Evolutionary conservation across 768 basidiomycete genomes (phyloP).

Genomic region (Tubosaeta sp.): DNA sequence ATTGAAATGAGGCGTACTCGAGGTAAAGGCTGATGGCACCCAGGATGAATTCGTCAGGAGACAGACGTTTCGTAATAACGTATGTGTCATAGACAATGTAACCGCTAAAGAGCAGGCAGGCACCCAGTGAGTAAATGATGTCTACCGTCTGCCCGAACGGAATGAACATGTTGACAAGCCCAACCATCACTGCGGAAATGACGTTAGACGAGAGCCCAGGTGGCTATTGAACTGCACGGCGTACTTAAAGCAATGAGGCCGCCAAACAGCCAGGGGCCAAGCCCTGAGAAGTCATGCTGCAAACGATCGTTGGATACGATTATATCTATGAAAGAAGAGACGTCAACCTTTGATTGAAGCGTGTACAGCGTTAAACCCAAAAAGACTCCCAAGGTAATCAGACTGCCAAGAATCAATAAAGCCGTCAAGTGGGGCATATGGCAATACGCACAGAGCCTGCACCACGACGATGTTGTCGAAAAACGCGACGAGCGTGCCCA

Average conservation of each 20-base stretch:
- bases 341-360: slow-evolving; percentile 79
- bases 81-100: slow-evolving; percentile 92
- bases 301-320: not conserved
- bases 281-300: slow-evolving; percentile 90
- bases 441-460: slow-evolving; percentile 69
- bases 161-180: slow-evolving; percentile 78
- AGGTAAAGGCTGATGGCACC: slow-evolving; percentile 92
- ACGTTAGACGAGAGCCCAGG: slow-evolving; percentile 1
- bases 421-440: not conserved
- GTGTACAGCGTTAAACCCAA: slow-evolving; percentile 92
- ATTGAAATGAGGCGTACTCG: slow-evolving; percentile 52
- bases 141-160: slow-evolving; percentile 83
- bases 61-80: slow-evolving; percentile 80
- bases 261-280: slow-evolving; percentile 88
- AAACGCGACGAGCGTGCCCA: slow-evolving; percentile 82
- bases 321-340: not conserved
- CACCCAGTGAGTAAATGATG: slow-evolving; percentile 72
- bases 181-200: slow-evolving; percentile 59
- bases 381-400: slow-evolving; percentile 92
- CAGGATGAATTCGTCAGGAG: slow-evolving; percentile 92
- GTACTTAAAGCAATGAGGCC: slow-evolving; percentile 74
- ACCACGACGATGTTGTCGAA: slow-evolving; percentile 70
- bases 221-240: slow-evolving; percentile 17
- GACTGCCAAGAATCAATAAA: slow-evolving; percentile 34
- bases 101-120: slow-evolving; percentile 80